These are phyloP conservation scores for Salix caprea DNA, from an alignment of 345 rosid species.

Conservation along the genomic window DNA sequence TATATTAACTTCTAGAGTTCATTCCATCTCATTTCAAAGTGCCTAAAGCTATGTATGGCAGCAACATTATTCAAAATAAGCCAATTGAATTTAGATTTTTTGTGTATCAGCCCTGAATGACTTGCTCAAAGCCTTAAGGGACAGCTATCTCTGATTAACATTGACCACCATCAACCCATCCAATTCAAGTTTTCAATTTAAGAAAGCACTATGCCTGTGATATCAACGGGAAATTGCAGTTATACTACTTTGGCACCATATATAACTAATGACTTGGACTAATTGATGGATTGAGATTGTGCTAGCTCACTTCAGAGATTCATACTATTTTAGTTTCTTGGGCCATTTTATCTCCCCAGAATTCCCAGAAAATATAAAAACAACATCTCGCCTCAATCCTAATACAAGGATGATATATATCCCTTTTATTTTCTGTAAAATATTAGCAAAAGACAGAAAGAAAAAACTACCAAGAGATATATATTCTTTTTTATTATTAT, in stretches of 20 bases:
- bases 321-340: not conserved
- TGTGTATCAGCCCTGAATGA: not conserved
- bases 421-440: not conserved
- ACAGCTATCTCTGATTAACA: not conserved
- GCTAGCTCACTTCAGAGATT: not conserved
- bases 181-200: not conserved
- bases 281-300: not conserved
- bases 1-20: not conserved
- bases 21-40: not conserved
- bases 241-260: not conserved
- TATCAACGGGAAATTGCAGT: not conserved
- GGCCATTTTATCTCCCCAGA: not conserved
- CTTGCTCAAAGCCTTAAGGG: not conserved
- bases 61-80: not conserved
- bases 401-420: not conserved
- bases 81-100: not conserved
- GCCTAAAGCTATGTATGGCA: not conserved
- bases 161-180: not conserved
- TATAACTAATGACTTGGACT: not conserved
- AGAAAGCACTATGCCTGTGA: not conserved
- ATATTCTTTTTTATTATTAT: not conserved
- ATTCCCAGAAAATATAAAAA: not conserved
- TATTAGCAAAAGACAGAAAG: not conserved
- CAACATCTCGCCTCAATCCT: not conserved
- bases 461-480: not conserved